These are phyloP conservation scores for Xylaria sp. DNA, from an alignment of 2,329 filamentous ascomycete genomes.

Conservation along the genomic window DNA sequence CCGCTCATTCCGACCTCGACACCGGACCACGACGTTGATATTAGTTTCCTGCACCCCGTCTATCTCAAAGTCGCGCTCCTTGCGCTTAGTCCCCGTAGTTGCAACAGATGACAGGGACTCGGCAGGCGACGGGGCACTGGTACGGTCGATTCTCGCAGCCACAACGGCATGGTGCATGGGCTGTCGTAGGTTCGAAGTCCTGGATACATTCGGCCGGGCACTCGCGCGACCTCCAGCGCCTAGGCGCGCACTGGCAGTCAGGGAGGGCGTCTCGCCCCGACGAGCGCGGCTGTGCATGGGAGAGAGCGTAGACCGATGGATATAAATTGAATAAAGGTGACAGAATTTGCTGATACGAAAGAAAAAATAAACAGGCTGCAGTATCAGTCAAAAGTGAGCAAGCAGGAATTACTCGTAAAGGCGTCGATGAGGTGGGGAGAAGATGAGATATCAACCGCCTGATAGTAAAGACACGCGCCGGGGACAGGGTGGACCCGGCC, in stretches of 20 bases:
- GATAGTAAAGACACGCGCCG: constrained; percentile 20
- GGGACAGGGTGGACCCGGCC: constrained; percentile 9
- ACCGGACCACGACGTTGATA: constrained; percentile 96
- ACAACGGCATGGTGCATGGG: constrained; percentile 33
- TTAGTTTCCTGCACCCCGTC: constrained; percentile 83
- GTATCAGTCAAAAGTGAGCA: not conserved
- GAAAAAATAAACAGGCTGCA: not conserved
- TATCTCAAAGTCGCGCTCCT: constrained; percentile 81
- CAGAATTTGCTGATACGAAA: constrained; percentile 1
- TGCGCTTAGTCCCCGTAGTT: constrained; percentile 74
- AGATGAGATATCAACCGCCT: not conserved
- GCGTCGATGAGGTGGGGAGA: not conserved
- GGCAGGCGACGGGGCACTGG: constrained; percentile 69
- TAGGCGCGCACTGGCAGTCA: constrained; percentile 32
- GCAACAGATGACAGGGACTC: constrained; percentile 68
- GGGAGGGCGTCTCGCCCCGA: constrained; percentile 41
- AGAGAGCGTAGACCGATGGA: not conserved
- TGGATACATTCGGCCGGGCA: constrained; percentile 32
- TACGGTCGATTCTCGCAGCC: constrained; percentile 44
- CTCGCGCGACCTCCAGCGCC: constrained; percentile 31
- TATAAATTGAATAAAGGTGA: not conserved
- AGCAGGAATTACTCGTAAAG: not conserved
- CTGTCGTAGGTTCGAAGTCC: constrained; percentile 36
- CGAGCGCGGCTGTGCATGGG: constrained; percentile 42
- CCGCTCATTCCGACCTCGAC: constrained; percentile 87